These are phyloP conservation scores for Boletus vinaceobasis DNA, from an alignment of 768 basidiomycete genomes.

Conservation along the genomic window DNA sequence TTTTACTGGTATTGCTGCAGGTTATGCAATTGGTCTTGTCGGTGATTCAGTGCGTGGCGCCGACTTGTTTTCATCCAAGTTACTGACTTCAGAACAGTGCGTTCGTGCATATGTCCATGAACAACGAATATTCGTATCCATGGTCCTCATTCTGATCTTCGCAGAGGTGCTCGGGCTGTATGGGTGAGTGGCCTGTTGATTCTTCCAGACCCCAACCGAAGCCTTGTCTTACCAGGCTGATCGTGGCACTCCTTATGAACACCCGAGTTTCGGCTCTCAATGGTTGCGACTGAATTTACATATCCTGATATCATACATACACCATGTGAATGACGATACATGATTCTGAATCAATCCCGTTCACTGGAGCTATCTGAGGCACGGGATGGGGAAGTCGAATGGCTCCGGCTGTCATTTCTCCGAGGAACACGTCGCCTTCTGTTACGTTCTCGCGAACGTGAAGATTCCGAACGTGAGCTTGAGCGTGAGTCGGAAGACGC, in stretches of 20 bases:
- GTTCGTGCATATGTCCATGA: conserved; percentile 91
- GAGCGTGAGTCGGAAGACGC: conserved; percentile 41
- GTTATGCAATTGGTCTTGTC: conserved; percentile 91
- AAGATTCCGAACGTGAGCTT: conserved; percentile 42
- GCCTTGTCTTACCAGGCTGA: conserved; percentile 46
- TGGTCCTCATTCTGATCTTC: conserved; percentile 95
- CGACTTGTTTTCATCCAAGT: neutral
- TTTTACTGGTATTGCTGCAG: conserved; percentile 86
- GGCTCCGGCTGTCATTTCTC: conserved; percentile 18
- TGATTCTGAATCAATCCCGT: conserved; percentile 12
- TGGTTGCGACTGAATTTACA: conserved; percentile 19
- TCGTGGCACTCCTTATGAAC: conserved; percentile 92
- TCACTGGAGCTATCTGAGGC: conserved; percentile 14
- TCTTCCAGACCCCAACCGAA: neutral
- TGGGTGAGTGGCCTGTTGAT: conserved; percentile 47
- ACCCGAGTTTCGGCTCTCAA: conserved; percentile 54
- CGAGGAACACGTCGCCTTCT: conserved; percentile 39
- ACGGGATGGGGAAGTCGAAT: conserved; percentile 21
- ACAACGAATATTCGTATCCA: conserved; percentile 86
- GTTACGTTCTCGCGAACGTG: conserved; percentile 42
- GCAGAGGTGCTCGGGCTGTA: conserved; percentile 89
- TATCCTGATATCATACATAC: conserved; percentile 12
- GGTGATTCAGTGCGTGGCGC: conserved; percentile 78
- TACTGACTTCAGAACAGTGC: conserved; percentile 47
- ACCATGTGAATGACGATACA: conserved; percentile 5